These are phyloP conservation scores for Daldinia eschscholtzii DNA, from an alignment of 2,329 filamentous ascomycete species.

Conservation along the genomic window DNA sequence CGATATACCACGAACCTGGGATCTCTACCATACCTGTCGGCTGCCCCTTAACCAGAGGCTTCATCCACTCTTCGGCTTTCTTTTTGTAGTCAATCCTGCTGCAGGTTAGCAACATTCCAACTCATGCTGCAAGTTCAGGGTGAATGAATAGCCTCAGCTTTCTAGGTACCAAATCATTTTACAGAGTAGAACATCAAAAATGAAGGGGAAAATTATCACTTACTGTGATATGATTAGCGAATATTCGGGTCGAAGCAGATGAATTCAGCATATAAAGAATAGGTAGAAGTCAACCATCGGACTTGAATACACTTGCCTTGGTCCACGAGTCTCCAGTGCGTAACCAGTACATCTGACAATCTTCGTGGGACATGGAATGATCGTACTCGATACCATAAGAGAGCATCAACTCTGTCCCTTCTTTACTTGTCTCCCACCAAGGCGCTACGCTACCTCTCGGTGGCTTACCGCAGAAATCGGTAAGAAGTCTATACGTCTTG, in stretches of 20 bases:
- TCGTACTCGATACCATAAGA: slow-evolving; percentile 78
- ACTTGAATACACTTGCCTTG: slow-evolving; percentile 53
- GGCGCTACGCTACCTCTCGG: slow-evolving; percentile 80
- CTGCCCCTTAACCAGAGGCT: slow-evolving; percentile 69
- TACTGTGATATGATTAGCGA: slow-evolving; percentile 27
- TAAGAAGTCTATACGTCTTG: slow-evolving; percentile 79
- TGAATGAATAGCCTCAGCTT: neutral
- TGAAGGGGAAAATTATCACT: slow-evolving; percentile 1
- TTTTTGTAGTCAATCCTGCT: slow-evolving; percentile 70
- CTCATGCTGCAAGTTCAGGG: neutral
- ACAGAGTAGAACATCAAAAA: neutral
- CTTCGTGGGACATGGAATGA: slow-evolving; percentile 74
- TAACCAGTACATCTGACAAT: slow-evolving; percentile 74
- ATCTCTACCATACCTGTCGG: slow-evolving; percentile 75
- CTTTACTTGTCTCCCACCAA: slow-evolving; percentile 78
- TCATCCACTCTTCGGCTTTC: slow-evolving; percentile 74
- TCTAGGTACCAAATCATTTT: neutral
- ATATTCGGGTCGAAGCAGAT: neutral
- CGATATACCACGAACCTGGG: slow-evolving; percentile 74
- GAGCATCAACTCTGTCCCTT: slow-evolving; percentile 74
- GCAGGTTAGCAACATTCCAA: slow-evolving; percentile 10
- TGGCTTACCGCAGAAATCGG: slow-evolving; percentile 77
- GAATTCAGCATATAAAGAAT: neutral
- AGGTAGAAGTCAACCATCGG: neutral
- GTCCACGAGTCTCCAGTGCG: slow-evolving; percentile 75